phyloP scores from a whole-genome alignment of 169 alveolate genomes.

The Cardiosporidium cionae region DNA sequence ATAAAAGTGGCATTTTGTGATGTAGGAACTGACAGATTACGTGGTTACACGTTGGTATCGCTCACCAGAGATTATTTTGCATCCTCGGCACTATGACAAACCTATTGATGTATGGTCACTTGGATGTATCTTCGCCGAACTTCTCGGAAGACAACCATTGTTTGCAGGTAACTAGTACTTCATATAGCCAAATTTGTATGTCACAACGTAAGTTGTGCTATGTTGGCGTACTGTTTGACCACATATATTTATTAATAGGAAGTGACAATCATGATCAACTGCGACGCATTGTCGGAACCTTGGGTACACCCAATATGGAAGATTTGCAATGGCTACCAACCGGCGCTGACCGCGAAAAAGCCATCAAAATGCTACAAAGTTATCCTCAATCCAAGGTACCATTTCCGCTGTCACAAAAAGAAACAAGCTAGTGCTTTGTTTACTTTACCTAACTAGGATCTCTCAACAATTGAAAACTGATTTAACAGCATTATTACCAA shows the following conservation, averaged over 20 bases:
- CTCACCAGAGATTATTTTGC: slow-evolving; percentile 84
- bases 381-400: not conserved
- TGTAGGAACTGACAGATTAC: slow-evolving; percentile 25
- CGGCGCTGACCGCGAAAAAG: slow-evolving; percentile 7
- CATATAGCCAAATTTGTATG: not conserved
- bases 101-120: slow-evolving; percentile 89
- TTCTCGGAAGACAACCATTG: slow-evolving; percentile 75
- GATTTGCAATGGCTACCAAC: slow-evolving; percentile 52
- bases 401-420: too few species aligned
- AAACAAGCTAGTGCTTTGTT: too few species aligned
- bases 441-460: too few species aligned
- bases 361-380: not conserved
- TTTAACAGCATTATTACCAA: too few species aligned
- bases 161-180: slow-evolving; percentile 68
- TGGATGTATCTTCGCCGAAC: slow-evolving; percentile 87
- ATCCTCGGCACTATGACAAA: slow-evolving; percentile 67
- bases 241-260: too few species aligned
- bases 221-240: too few species aligned
- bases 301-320: slow-evolving; percentile 73
- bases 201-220: too few species aligned
- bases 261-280: slow-evolving; percentile 83
- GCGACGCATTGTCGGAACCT: slow-evolving; percentile 59
- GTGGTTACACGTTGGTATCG: slow-evolving; percentile 85
- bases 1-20: too few species aligned
- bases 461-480: too few species aligned